These are phyloP conservation scores for Trametes cinnabarina DNA, from an alignment of 768 basidiomycete genomes.

Conservation along the genomic window DNA sequence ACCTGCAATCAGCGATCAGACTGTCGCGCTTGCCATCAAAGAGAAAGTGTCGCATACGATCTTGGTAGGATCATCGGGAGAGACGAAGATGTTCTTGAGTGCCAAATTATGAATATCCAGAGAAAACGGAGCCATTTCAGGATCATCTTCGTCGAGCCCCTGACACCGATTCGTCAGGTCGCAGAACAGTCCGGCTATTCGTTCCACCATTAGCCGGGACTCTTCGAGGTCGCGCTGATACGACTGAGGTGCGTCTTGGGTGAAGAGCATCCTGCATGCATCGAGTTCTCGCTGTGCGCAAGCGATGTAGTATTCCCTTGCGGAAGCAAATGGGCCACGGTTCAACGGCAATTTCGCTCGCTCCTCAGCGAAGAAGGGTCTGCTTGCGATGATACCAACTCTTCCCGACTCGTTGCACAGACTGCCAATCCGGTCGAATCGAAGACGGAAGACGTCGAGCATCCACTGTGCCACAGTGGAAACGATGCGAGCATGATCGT, in stretches of 20 bases:
- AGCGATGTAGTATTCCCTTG: conserved; percentile 33
- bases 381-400: conserved; percentile 24
- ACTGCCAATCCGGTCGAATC: conserved; percentile 32
- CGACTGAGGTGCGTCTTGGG: conserved; percentile 30
- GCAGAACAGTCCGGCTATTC: conserved; percentile 29
- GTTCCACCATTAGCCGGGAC: conserved; percentile 30
- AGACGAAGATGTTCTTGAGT: conserved; percentile 32
- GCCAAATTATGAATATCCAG: conserved; percentile 30
- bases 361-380: conserved; percentile 31
- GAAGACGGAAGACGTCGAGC: conserved; percentile 28
- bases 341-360: conserved; percentile 31
- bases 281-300: conserved; percentile 38
- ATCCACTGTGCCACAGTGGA: conserved; percentile 31
- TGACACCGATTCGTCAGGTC: conserved; percentile 30
- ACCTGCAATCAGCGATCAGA: conserved; percentile 16
- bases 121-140: conserved; percentile 27
- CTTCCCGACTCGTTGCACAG: conserved; percentile 9
- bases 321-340: conserved; percentile 32
- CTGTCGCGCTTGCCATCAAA: not conserved
- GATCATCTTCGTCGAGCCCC: conserved; percentile 34
- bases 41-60: conserved; percentile 25
- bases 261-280: conserved; percentile 29
- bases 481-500: conserved; percentile 29
- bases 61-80: conserved; percentile 26
- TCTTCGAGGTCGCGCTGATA: conserved; percentile 33